Base-by-base conservation (phyloP, 345 rosid genomes). In the Brassica cretica region DNA sequence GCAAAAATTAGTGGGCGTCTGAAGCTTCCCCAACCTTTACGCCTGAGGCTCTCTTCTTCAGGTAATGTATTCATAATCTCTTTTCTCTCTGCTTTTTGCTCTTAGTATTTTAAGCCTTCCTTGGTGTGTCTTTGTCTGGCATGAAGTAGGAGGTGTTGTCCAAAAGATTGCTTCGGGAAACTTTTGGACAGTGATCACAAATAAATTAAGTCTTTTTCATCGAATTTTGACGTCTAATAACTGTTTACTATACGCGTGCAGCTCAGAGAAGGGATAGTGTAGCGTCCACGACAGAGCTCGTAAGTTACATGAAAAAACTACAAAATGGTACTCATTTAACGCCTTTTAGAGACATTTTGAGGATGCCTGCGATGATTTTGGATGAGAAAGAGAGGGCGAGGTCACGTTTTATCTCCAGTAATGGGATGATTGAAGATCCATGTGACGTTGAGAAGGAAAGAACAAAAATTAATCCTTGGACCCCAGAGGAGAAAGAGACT, bases 361-460 rank as follows among this genome's bases (percentile, higher is more conserved):
- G 83, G 74, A 96, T 96, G 99, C 99, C 99, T 53, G 84, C 92
- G 6, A 76, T 91, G 80, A 86, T 96, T 75, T 84, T 93, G 89
- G 99, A 91, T 79, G 84, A 86, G 71, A 89, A 82, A 66, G 97
- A 96, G 82, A 90, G 83, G 86, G 68, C 29, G 71, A 76, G 6
- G 49, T 90, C 91, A 4, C 87, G 87, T 75, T 96, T 96, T 82
- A 73, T 89, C 71, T 89, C 92, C 59, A 76, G 72, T 75, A 96
- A 93, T 80, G 98, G 95, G 24, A 77, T 96, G 73, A 84, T 93
- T 82, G 99, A 93, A 82, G 98, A 96, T 83, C 98, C 99, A 37
- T 86, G 87, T 74, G 90, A 88, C 8, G 78, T 84, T 76, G 99
- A 96, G 90, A 90, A 87, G 86, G 99, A 93, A 82, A 90, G 89